Base-by-base conservation (phyloP, 2,329 filamentous ascomycete species). In the Epichloe brachyelytri region DNA sequence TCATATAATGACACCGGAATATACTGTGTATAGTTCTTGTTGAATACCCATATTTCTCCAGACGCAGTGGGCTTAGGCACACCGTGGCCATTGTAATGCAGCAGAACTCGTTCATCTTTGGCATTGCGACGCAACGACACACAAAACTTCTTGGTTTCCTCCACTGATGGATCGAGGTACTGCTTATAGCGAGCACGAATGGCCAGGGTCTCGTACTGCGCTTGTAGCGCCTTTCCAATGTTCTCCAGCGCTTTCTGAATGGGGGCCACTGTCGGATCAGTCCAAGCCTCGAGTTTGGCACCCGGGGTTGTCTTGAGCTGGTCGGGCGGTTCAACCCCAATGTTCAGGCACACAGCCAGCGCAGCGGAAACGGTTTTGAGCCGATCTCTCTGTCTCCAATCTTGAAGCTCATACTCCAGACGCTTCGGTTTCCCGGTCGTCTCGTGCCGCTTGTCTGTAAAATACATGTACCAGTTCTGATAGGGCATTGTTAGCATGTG, bases 391-490 rank as follows among this genome's bases (percentile, higher is more conserved):
- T 97, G 96, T 53, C 93, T 85, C 93, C 93, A 98, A 65, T 97
- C 93, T 64, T 95, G 86, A 5, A 95, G 71, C 55, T 81, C 75
- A 58, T 79, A 79, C 26, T 71, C 67, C 17, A 75, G 77, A 49
- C 80, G 77, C 63, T 89, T 88, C 15, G 89, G 88, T 58, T 90
- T 88, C 20, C 89, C 93, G 37, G 88, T 91, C 20, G 88, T 93
- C 65, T 97, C 93, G 69, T 98, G 93, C 49, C 91, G 85, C 69
- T 97, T 97, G 68, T 98, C 93, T 56, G 91, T 96, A 68, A 87
- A 98, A 70, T 98, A 98, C 91, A 97, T 97, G 73, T 95, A 97
- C 81, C 95, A 98, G 58, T 88, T 94, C 86, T 95, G 68, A 30
- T 40, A 47, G 12, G 30, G 30, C 46, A 52, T 44, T 20, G 43